A percentile compares a stretch with the other conserved stretches of the same genome.
phyloP scores from a whole-genome alignment of 2,329 filamentous ascomycete species.

The Pezicula rhizophila region DNA sequence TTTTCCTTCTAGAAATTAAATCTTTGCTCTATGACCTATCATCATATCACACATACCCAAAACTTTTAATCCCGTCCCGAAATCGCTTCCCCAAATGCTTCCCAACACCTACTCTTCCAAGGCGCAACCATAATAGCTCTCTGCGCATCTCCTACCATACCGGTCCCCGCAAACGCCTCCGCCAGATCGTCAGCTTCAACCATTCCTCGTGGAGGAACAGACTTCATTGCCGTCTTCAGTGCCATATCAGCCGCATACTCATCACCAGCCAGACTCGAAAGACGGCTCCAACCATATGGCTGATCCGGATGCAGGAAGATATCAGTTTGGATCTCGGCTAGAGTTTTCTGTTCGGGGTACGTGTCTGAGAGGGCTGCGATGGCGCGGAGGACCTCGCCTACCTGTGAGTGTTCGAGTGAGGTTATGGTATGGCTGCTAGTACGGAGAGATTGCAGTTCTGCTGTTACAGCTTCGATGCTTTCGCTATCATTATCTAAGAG shows the following conservation, averaged over 20 bases:
- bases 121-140: conserved; percentile 74
- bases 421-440: conserved; percentile 55
- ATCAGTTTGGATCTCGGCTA: conserved; percentile 64
- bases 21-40: too few relatives aligned
- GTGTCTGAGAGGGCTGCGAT: conserved; percentile 56
- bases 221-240: conserved; percentile 67
- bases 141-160: conserved; percentile 67
- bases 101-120: conserved; percentile 46
- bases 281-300: conserved; percentile 72
- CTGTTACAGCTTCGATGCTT: conserved; percentile 70
- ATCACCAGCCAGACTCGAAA: conserved; percentile 55
- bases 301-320: conserved; percentile 77
- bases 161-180: conserved; percentile 67
- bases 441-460: conserved; percentile 69
- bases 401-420: conserved; percentile 57
- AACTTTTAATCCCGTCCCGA: too few relatives aligned
- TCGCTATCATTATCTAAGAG: conserved; percentile 75
- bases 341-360: conserved; percentile 42
- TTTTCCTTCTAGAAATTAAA: too few relatives aligned
- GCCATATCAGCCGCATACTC: conserved; percentile 66
- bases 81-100: conserved; percentile 10
- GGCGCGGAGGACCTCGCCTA: conserved; percentile 70
- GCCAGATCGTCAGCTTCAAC: conserved; percentile 66
- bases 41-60: too few relatives aligned
- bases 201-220: conserved; percentile 65